phyloP scores from a whole-genome alignment of 306 rosid species.

The Lathyrus sativus region DNA sequence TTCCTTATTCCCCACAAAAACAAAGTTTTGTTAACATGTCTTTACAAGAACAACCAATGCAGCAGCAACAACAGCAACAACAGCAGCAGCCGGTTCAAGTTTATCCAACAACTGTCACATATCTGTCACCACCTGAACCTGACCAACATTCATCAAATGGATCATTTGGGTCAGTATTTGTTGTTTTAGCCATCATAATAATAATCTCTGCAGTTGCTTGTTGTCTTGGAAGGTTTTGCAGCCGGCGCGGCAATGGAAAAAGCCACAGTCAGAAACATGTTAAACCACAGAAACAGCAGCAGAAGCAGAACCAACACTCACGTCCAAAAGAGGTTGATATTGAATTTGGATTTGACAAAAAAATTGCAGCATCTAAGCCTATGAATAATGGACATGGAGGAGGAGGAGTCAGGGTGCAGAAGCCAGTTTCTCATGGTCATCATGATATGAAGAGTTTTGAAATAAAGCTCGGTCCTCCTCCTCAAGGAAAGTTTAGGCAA shows the following conservation, averaged over 20 bases:
- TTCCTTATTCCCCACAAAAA: conserved; percentile 1
- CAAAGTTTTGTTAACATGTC: conserved; percentile 49
- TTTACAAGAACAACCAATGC: conserved; percentile 60
- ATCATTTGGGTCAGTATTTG: conserved; percentile 86
- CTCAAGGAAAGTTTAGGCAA: conserved; percentile 46
- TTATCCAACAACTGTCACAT: conserved; percentile 61
- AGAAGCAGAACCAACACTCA: conserved; percentile 12
- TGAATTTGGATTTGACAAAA: conserved; percentile 74
- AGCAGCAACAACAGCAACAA: conserved; percentile 55
- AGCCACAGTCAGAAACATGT: conserved; percentile 42
- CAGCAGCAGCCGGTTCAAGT: conserved; percentile 65
- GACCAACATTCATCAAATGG: conserved; percentile 80
- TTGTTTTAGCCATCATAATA: conserved; percentile 72
- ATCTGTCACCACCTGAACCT: conserved; percentile 58
- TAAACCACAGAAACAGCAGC: conserved; percentile 52
- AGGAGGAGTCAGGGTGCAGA: conserved; percentile 41
- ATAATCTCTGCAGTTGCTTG: conserved; percentile 85
- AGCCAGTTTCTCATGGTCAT: conserved; percentile 37
- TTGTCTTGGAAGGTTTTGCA: conserved; percentile 83
- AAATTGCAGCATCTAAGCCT: conserved; percentile 49
- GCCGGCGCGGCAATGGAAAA: conserved; percentile 41
- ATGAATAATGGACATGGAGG: conserved; percentile 43
- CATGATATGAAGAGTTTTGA: conserved; percentile 52
- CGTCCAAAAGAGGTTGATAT: conserved; percentile 57
- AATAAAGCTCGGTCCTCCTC: conserved; percentile 48